These are phyloP conservation scores for Suhomyces wounanorum DNA, from an alignment of 1,139 yeast species.

Conservation along the genomic window DNA sequence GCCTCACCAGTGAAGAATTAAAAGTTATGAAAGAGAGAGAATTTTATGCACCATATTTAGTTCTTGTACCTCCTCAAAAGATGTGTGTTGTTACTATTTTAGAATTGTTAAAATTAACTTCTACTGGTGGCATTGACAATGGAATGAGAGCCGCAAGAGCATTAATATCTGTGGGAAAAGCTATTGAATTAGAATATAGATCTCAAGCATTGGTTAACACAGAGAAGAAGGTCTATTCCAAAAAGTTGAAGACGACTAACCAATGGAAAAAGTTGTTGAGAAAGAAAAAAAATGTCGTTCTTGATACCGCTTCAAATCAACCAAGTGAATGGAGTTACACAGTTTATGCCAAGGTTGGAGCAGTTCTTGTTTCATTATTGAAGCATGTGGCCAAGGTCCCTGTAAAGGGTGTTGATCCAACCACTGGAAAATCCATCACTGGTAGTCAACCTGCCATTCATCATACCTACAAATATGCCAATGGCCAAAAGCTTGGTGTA, in stretches of 20 bases:
- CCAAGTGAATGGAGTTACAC: slow-evolving; percentile 45
- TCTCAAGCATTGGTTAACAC: slow-evolving; percentile 61
- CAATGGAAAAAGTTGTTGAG: slow-evolving; percentile 49
- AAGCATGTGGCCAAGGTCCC: slow-evolving; percentile 81
- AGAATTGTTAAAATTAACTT: slow-evolving; percentile 72
- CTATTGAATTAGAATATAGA: slow-evolving; percentile 82
- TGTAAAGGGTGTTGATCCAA: slow-evolving; percentile 78
- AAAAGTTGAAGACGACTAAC: slow-evolving; percentile 29
- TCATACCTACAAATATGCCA: slow-evolving; percentile 79
- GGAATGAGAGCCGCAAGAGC: slow-evolving; percentile 89
- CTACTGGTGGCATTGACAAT: slow-evolving; percentile 76
- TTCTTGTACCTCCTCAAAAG: slow-evolving; percentile 72
- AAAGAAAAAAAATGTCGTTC: slow-evolving; percentile 32
- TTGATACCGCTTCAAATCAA: slow-evolving; percentile 22
- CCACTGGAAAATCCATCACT: slow-evolving; percentile 61
- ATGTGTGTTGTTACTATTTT: slow-evolving; percentile 82
- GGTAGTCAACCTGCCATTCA: slow-evolving; percentile 90
- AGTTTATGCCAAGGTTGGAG: slow-evolving; percentile 79
- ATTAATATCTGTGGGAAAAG: slow-evolving; percentile 77
- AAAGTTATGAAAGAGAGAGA: slow-evolving; percentile 52
- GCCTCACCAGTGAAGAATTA: slow-evolving; percentile 30
- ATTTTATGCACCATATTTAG: slow-evolving; percentile 78
- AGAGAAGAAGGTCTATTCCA: slow-evolving; percentile 53
- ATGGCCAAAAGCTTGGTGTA: slow-evolving; percentile 82
- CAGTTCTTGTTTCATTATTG: slow-evolving; percentile 70